phyloP scores from a whole-genome alignment of 768 basidiomycete species.

The Agrocybe pediades region DNA sequence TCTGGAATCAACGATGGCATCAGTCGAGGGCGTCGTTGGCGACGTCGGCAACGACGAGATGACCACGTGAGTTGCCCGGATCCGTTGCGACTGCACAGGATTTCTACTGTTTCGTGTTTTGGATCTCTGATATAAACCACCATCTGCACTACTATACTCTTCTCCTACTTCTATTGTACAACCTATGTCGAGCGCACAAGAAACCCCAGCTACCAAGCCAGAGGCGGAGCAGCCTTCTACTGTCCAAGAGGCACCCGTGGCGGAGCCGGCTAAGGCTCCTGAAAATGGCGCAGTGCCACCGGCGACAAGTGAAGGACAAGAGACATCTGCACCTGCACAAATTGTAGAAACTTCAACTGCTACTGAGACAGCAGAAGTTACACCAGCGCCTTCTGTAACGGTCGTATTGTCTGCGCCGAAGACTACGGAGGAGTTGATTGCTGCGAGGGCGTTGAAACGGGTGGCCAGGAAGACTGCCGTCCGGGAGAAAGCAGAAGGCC shows the following conservation, averaged over 20 bases:
- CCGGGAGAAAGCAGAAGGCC: slow-evolving; percentile 21
- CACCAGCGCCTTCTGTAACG: slow-evolving; percentile 13
- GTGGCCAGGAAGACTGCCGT: slow-evolving; percentile 19
- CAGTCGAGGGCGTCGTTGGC: background rate
- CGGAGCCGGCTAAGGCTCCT: background rate
- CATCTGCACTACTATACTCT: background rate
- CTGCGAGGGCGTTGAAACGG: slow-evolving; percentile 23
- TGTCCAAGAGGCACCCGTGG: background rate
- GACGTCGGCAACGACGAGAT: background rate
- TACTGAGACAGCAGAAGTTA: background rate
- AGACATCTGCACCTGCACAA: background rate
- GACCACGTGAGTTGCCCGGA: background rate
- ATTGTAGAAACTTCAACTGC: background rate
- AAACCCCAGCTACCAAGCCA: background rate
- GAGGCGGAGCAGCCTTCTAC: slow-evolving; percentile 1
- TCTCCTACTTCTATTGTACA: too few relatives aligned
- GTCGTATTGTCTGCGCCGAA: slow-evolving; percentile 18
- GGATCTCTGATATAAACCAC: background rate
- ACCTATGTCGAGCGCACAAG: background rate
- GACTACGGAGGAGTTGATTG: slow-evolving; percentile 21
- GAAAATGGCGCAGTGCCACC: background rate
- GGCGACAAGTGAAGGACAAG: background rate
- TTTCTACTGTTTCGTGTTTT: background rate
- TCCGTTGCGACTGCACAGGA: background rate
- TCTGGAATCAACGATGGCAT: background rate